Conservation (phyloP, 1,284 basidiomycete genomes). For the Mycosarcoma mackinlayi region DNA sequence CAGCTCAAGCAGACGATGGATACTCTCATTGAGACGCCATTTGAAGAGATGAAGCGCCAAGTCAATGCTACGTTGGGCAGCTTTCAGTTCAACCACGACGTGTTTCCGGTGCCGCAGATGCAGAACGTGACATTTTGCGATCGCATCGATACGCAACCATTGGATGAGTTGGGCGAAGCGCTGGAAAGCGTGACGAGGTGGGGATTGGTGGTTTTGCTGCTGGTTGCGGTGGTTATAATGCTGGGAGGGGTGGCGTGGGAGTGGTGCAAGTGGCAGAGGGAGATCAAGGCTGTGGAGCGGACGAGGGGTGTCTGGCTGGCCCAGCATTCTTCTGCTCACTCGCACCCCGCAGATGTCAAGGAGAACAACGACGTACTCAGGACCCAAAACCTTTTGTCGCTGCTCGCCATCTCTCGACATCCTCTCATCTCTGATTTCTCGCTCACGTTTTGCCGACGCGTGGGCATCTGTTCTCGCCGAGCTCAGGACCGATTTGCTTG, state of each 20-base stretch:
- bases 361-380: slow-evolving; percentile 8
- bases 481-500: slow-evolving; percentile 72
- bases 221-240: slow-evolving; percentile 35
- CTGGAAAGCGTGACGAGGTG: slow-evolving; percentile 25
- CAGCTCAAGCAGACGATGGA: slow-evolving; percentile 81
- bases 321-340: neutral
- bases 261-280: slow-evolving; percentile 50
- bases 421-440: slow-evolving; percentile 43
- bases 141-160: slow-evolving; percentile 39
- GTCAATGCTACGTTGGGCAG: slow-evolving; percentile 46
- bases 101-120: slow-evolving; percentile 41
- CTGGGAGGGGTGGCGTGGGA: slow-evolving; percentile 30
- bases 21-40: slow-evolving; percentile 64
- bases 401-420: slow-evolving; percentile 52
- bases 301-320: slow-evolving; percentile 44
- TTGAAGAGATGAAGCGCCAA: slow-evolving; percentile 48
- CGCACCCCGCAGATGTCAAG: neutral
- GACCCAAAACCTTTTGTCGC: slow-evolving; percentile 30
- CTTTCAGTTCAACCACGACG: slow-evolving; percentile 45
- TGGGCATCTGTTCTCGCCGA: slow-evolving; percentile 27
- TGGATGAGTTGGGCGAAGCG: slow-evolving; percentile 49
- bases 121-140: slow-evolving; percentile 49
- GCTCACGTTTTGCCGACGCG: slow-evolving; percentile 18
- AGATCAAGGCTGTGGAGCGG: slow-evolving; percentile 34
- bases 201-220: slow-evolving; percentile 30